A percentile compares a stretch with the other conserved stretches of the same genome.
phyloP scores from a whole-genome alignment of 345 rosid genomes.

The Brassica juncea region DNA sequence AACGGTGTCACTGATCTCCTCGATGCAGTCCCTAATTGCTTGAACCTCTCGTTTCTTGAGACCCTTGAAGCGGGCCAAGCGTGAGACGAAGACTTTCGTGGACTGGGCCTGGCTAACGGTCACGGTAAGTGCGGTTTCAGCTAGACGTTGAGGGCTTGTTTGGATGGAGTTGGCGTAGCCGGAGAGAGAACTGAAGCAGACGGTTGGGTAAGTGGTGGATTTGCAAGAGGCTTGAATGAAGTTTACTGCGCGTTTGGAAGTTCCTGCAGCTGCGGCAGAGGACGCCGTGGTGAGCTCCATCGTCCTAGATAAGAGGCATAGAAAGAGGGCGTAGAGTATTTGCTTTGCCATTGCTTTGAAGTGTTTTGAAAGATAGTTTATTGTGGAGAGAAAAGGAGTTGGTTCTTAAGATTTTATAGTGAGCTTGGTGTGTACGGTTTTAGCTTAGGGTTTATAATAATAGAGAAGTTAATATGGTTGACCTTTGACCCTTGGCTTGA shows the following conservation, averaged over 20 bases:
- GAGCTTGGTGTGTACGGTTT: slow-evolving; percentile 8
- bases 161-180: slow-evolving; percentile 56
- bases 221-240: slow-evolving; percentile 69
- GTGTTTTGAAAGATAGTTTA: slow-evolving; percentile 11
- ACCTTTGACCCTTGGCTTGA: slow-evolving; percentile 25
- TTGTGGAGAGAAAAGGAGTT: slow-evolving; percentile 25
- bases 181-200: slow-evolving; percentile 65
- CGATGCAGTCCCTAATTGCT: slow-evolving; percentile 69
- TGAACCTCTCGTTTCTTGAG: slow-evolving; percentile 57
- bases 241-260: slow-evolving; percentile 33
- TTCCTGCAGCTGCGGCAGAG: neutral
- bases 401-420: slow-evolving; percentile 28
- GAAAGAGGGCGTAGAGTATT: slow-evolving; percentile 19
- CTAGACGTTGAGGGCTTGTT: slow-evolving; percentile 60
- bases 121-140: slow-evolving; percentile 71
- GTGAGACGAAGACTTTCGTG: slow-evolving; percentile 52
- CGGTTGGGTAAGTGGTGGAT: slow-evolving; percentile 61
- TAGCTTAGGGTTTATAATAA: slow-evolving; percentile 16
- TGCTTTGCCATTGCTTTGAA: slow-evolving; percentile 28
- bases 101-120: slow-evolving; percentile 57
- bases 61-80: slow-evolving; percentile 48
- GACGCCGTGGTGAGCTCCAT: neutral
- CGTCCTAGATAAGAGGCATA: slow-evolving; percentile 10
- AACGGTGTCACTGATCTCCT: slow-evolving; percentile 67
- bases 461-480: slow-evolving; percentile 10